Evolutionary conservation across 2,329 filamentous ascomycete genomes (phyloP), one percentile per base, ranked within the genome.

Genomic region (Stagonosporopsis chrysanthemi): DNA sequence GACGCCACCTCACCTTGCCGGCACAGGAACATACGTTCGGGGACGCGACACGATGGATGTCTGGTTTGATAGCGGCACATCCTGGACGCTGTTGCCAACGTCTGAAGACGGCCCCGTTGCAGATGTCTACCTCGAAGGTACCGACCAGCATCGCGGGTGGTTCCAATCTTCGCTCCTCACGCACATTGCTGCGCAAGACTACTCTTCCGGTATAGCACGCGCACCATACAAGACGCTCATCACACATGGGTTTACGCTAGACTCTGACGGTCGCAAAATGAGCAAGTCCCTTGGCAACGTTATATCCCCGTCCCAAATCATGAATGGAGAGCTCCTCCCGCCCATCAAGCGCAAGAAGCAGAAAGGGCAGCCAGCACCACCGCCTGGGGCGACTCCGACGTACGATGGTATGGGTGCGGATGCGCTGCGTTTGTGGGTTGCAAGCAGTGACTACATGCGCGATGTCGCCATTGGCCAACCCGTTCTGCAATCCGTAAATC

Each of bases 11-110:
- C 83, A 85, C 9, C 79, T 97, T 1, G 78, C 79, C 40, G 79
- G 82, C 4, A 75, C 79, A 6, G 79, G 82, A 3, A 75, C 79
- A 5, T 95, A 89, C 71, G 81, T 84, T 44, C 89, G 95, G 61
- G 94, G 94, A 14, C 90, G 83, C 40, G 95, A 99, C 70, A 99
- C 95, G 0, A 99, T 99, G 95, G 95, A 99, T 75, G 95, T 99
- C 9, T 99, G 95, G 95, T 99, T 99, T 67, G 95, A 99, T 75
- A 98, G 95, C 64, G 95, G 95, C 6, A 97, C 90, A 46, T 97
- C 92, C 70, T 99, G 95, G 95, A 90, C 84, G 2, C 60, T 77
- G 3, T 75, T 76, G 24, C 70, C 66, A 8, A 72, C 65, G 29
- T 67, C 58, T 31, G 60, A 57, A 6, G 71, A 75, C 26, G 62